Base-by-base conservation (phyloP, 2,329 filamentous ascomycete genomes). In the Arthroderma sp. region DNA sequence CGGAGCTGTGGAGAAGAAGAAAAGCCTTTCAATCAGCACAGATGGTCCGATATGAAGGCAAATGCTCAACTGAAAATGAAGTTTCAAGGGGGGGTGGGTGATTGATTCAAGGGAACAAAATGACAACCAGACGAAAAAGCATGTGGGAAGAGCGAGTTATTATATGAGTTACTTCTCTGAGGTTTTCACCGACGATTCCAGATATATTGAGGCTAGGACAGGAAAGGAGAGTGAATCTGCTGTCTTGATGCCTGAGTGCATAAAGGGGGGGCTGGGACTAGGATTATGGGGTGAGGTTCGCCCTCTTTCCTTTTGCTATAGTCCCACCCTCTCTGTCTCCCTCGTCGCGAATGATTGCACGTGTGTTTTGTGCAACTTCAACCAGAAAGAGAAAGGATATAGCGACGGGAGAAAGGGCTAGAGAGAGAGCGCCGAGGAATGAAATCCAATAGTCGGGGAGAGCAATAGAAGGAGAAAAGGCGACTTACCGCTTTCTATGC, bases 361-460 rank as follows among this genome's bases (percentile, higher is more conserved):
- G 52, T 39, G 52, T 41, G 35, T 38, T 25, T 54, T 54, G 52
- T 54, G 19, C 52, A 41, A 54, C 52, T 41, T 17, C 49, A 21
- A 53, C n/a, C 19, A 54, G 33, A 25, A 37, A n/a, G 33, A 25
- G 52, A 54, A 39, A 54, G 49, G 11, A n/a, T 39, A 38, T 54
- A 39, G 28, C 13, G 19, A 54, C 9, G 19, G n/a, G 52, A 23
- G 4, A 8, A 39, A 7, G 13, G 28, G n/a, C 13, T 37, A 38
- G 21, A 31, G 23, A 23, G 52, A 4, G 4, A 41, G 35, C 4
- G 53, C 31, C 15, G 53, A 55, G 15, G 35, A 28, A 55, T 41
- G 38, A 23, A 47, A 47, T 13, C 19, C 11, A 35, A 51, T 35
- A 31, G 47, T 33, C 21, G 41, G 47, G 25, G 25, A 31, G 25